Base-by-base conservation (phyloP, 306 rosid genomes). In the Lathyrus tuberosus region DNA sequence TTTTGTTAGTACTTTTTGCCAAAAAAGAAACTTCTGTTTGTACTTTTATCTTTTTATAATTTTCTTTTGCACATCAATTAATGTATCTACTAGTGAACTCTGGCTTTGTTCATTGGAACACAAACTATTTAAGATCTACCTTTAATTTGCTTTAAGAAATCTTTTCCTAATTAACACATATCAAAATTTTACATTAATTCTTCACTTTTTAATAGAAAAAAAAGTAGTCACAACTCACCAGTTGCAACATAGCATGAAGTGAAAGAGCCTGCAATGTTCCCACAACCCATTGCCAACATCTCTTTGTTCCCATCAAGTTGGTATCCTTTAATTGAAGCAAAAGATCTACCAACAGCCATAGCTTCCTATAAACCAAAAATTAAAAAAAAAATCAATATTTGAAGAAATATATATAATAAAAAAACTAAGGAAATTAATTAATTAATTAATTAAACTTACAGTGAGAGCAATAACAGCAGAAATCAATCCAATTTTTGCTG, bases 251-350 rank as follows among this genome's bases (percentile, higher is more conserved):
- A 94, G 83, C 97, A 94, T 13, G 98, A 94, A 73, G 89, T 72
- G 26, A 94, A 65, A 62, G 98, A 94, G 16, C 98, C 98, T 28
- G 82, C 96, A 63, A 94, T 78, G 89, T 90, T 93, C 86, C 86
- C 87, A 52, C 83, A 85, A 0, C 98, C 98, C 86, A 93, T 88
- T 74, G 96, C 96, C 41, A 93, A 12, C 98, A 93, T 93, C 76
- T 93, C 98, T 65, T 81, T 86, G 85, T 93, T 88, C 5, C 97
- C 98, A 83, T 93, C 97, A 72, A 93, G 88, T 70, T 84, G 89
- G 72, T 93, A 90, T 43, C 97, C 98, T 57, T 82, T 88, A 18
- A 90, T 80, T 22, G 97, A 69, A 62, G 98, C 94, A 54, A 93
- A 93, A 11, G 97, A 90, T 78, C 98, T 75, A 26, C 98, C 98